A percentile compares a stretch with the other conserved stretches of the same genome.
These are phyloP conservation scores for Saccharomyces hybrid DNA, from an alignment of 1,139 yeast genomes.

Conservation along the genomic window DNA sequence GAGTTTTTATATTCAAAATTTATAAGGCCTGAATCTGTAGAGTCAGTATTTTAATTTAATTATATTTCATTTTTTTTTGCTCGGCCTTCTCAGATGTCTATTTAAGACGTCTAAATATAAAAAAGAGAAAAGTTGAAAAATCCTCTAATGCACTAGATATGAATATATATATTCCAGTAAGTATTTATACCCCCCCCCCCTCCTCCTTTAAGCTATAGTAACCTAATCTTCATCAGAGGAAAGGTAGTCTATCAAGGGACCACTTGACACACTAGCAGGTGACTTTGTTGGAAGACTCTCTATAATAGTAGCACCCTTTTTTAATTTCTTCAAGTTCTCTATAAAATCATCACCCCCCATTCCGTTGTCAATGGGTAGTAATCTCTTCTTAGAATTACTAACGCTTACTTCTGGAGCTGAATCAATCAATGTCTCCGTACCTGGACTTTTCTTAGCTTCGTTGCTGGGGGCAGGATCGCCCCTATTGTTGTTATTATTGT, in stretches of 20 bases:
- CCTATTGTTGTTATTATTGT: too few species aligned
- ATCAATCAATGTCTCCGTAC: too few species aligned
- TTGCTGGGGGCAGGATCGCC: too few species aligned
- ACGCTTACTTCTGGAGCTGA: not conserved
- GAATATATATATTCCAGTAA: too few species aligned
- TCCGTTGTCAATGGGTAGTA: not conserved
- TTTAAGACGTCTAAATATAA: not conserved
- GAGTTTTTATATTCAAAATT: constrained; percentile 4
- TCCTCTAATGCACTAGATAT: too few species aligned
- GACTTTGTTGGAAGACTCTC: not conserved
- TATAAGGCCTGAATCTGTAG: not conserved
- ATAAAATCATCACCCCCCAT: not conserved
- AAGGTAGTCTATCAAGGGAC: not conserved
- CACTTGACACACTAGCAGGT: not conserved
- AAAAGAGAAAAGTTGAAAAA: too few species aligned
- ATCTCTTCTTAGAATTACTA: not conserved
- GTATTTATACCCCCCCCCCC: too few species aligned
- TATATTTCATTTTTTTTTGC: not conserved
- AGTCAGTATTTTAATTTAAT: not conserved
- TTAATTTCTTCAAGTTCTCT: not conserved
- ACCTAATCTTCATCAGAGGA: not conserved
- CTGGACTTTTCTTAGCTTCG: too few species aligned
- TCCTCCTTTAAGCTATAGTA: too few species aligned
- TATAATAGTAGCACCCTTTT: not conserved
- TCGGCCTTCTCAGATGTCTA: too few species aligned